Conservation (phyloP, 2,329 filamentous ascomycete genomes). For the Colletotrichum lini region DNA sequence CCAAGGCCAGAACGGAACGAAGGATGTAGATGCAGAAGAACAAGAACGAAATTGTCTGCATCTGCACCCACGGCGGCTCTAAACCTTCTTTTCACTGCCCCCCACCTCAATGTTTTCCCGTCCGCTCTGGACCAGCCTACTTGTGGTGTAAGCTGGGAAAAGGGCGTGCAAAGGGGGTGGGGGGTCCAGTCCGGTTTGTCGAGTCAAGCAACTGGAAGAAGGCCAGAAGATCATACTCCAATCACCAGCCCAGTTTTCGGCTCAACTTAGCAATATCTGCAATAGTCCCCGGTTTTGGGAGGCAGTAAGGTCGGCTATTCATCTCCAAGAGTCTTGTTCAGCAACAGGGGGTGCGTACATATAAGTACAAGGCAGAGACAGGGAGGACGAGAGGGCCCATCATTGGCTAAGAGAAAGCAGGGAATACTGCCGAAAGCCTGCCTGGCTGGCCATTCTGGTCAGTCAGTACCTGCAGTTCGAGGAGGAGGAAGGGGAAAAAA, state of each 20-base stretch:
- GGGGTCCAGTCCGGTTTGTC: too few species aligned
- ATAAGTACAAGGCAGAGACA: not conserved
- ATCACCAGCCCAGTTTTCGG: slow-evolving; percentile 27
- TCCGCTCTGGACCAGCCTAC: not conserved
- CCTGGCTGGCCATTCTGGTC: not conserved
- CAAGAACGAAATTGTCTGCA: slow-evolving; percentile 1
- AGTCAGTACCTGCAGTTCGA: not conserved
- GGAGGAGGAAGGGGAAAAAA: not conserved
- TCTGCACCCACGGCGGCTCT: slow-evolving; percentile 33
- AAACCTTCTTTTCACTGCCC: slow-evolving; percentile 35
- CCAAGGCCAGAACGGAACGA: not conserved
- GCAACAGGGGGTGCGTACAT: not conserved
- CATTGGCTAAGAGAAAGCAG: not conserved
- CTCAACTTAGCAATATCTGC: slow-evolving; percentile 6
- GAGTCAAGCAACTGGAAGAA: not conserved
- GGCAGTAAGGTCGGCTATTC: not conserved
- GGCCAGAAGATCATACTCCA: slow-evolving; percentile 24
- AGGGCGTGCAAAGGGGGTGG: not conserved
- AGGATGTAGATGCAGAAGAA: not conserved
- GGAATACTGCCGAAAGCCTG: not conserved
- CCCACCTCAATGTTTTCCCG: not conserved
- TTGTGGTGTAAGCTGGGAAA: not conserved
- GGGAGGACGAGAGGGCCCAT: not conserved
- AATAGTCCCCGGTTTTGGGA: not conserved
- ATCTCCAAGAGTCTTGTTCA: not conserved